These are phyloP conservation scores for Beverwykella pulmonaria DNA, from an alignment of 495 filamentous ascomycete genomes.

Conservation along the genomic window DNA sequence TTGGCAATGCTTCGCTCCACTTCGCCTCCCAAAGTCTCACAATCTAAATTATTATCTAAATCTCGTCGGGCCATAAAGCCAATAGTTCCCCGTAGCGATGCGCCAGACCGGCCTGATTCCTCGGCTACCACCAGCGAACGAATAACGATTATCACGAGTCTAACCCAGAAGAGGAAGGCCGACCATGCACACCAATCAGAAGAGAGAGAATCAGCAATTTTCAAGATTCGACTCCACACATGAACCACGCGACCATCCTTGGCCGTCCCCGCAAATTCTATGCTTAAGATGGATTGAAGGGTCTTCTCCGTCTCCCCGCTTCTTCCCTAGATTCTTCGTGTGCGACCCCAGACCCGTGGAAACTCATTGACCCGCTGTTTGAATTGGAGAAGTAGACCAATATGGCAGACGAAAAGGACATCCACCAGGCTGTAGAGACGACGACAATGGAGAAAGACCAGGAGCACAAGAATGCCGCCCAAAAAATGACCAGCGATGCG, in stretches of 20 bases:
- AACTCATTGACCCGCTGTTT: background rate
- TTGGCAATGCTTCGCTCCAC: background rate
- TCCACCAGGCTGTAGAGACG: background rate
- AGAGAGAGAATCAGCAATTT: background rate
- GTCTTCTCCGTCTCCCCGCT: background rate
- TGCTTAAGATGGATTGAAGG: background rate
- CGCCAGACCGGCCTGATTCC: background rate
- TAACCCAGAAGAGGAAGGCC: constrained; percentile 25
- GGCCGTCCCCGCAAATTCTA: constrained; percentile 29
- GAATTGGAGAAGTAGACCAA: background rate
- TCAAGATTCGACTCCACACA: background rate
- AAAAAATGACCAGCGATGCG: constrained; percentile 27
- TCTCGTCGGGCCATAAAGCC: too few relatives aligned
- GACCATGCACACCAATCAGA: background rate
- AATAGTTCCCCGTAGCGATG: too few relatives aligned
- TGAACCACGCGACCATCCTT: constrained; percentile 11
- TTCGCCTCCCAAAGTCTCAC: background rate
- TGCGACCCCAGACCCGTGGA: background rate
- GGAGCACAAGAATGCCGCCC: constrained; percentile 3
- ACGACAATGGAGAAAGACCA: background rate
- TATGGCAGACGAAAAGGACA: constrained; percentile 29
- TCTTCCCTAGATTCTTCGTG: constrained; percentile 16
- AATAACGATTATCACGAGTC: constrained; percentile 1
- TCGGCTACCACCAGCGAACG: background rate
- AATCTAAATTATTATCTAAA: background rate